Percentiles rank a stretch among this genome's conserved stretches.
Conservation (phyloP, 768 basidiomycete genomes). For the Lanmaoa pseudosensibilis region DNA sequence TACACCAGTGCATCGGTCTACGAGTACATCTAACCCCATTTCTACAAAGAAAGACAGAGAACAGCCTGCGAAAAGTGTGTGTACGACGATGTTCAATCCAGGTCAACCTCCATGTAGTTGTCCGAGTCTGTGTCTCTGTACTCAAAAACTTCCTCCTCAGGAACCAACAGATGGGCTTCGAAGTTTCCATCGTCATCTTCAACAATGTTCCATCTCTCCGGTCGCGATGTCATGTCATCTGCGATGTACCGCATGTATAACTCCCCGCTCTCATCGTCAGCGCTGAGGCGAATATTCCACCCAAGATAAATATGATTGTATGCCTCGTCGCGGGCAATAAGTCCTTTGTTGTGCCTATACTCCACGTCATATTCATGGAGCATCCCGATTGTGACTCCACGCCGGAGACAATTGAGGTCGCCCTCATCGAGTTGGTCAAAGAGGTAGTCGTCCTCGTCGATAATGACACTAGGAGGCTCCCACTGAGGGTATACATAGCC, state of each 20-base stretch:
- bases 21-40: constrained; percentile 7
- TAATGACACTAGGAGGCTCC: constrained; percentile 52
- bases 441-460: constrained; percentile 37
- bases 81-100: constrained; percentile 4
- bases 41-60: neutral
- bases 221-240: constrained; percentile 41
- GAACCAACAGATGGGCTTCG: constrained; percentile 43
- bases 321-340: constrained; percentile 45
- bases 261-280: constrained; percentile 42
- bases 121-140: constrained; percentile 43
- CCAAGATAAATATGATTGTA: constrained; percentile 59
- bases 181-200: constrained; percentile 40
- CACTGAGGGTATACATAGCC: constrained; percentile 50
- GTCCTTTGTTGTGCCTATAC: constrained; percentile 55
- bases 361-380: constrained; percentile 52
- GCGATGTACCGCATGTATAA: constrained; percentile 41
- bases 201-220: constrained; percentile 45
- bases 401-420: constrained; percentile 48
- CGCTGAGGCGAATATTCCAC: constrained; percentile 60
- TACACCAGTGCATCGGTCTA: neutral
- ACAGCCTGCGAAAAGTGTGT: neutral
- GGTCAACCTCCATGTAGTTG: constrained; percentile 33
- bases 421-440: constrained; percentile 36
- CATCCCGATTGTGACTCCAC: constrained; percentile 62
- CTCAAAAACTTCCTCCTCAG: constrained; percentile 34